Conservation (phyloP, 805 yeast species). For the Clavispora santaluciae region DNA sequence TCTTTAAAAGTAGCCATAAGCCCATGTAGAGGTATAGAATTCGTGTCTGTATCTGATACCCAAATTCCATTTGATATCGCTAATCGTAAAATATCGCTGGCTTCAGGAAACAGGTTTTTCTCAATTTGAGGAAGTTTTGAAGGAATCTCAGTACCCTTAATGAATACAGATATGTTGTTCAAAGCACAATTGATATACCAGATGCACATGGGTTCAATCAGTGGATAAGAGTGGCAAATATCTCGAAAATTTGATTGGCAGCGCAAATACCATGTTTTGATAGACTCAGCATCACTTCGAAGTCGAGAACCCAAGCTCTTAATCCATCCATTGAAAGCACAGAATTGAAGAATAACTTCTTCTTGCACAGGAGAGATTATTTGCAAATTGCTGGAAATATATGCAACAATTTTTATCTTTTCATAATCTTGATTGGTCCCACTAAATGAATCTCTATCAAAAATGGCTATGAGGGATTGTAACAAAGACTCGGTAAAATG, state of each 20-base stretch:
- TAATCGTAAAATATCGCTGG: not conserved
- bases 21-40: constrained; percentile 40
- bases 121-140: not conserved
- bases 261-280: not conserved
- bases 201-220: not conserved
- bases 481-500: not conserved
- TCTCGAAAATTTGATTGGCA: not conserved
- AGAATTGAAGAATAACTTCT: constrained; percentile 24
- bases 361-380: constrained; percentile 5
- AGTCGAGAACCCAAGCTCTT: constrained; percentile 2
- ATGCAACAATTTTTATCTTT: not conserved
- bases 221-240: not conserved
- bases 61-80: not conserved
- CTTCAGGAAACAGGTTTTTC: not conserved
- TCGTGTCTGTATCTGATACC: not conserved
- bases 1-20: constrained; percentile 54
- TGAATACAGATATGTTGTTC: not conserved
- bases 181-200: not conserved
- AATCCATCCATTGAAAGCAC: constrained; percentile 37
- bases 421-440: not conserved
- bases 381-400: not conserved
- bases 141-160: not conserved
- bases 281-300: constrained; percentile 9
- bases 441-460: not conserved
- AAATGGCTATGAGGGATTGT: not conserved